A percentile compares a stretch with the other conserved stretches of the same genome.
Conservation (phyloP, 805 yeast species). For the Kluyveromyces siamensis region DNA sequence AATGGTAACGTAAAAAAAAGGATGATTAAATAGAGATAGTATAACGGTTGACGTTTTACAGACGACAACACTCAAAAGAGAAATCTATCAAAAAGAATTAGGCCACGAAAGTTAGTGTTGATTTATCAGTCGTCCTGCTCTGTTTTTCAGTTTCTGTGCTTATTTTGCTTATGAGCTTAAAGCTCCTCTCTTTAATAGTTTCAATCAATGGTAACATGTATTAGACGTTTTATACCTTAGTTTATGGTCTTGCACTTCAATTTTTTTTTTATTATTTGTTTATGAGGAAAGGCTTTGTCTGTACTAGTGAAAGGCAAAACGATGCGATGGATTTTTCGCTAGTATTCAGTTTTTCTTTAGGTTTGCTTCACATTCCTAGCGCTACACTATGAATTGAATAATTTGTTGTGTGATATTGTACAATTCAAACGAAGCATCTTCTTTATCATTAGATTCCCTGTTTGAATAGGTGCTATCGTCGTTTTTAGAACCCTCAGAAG, state of each 20-base stretch:
- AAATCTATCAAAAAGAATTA: not conserved
- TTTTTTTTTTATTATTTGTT: not conserved
- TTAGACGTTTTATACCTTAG: too few relatives aligned
- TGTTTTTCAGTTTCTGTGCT: not conserved
- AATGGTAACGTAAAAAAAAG: not conserved
- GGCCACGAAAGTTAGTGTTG: not conserved
- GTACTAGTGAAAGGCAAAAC: not conserved
- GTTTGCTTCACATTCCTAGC: not conserved
- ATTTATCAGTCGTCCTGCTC: not conserved
- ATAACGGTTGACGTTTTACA: too few relatives aligned
- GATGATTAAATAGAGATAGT: not conserved
- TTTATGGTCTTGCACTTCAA: too few relatives aligned
- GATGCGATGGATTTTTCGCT: not conserved
- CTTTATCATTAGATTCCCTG: constrained; percentile 33
- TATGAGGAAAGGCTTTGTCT: not conserved
- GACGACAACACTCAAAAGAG: too few relatives aligned
- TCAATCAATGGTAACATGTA: too few relatives aligned
- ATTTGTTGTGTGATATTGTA: constrained; percentile 62
- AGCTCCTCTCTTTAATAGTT: too few relatives aligned
- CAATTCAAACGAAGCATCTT: constrained; percentile 56
- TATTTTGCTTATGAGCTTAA: not conserved
- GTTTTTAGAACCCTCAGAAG: constrained; percentile 16
- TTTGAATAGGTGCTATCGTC: constrained; percentile 19
- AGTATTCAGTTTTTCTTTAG: not conserved
- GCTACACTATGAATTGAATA: constrained; percentile 33